Evolutionary conservation across 2,329 filamentous ascomycete genomes (phyloP).

Genomic region (Ophiostoma sp.): DNA sequence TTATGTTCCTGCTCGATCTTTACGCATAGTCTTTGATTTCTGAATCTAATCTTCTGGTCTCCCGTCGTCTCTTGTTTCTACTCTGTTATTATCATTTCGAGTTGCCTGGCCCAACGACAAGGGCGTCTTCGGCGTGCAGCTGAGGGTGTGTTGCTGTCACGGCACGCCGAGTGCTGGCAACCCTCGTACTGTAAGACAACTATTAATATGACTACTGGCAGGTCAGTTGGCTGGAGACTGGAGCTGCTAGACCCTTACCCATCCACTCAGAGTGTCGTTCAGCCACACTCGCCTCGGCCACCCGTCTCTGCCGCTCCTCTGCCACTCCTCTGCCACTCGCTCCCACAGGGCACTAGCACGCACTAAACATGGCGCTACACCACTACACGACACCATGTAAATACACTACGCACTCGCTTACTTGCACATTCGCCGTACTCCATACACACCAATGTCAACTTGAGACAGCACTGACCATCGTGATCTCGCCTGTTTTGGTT

Average conservation of each 20-base stretch:
- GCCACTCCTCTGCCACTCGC: too few relatives aligned
- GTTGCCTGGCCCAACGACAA: too few relatives aligned
- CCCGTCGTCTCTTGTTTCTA: too few relatives aligned
- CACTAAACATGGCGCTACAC: not conserved
- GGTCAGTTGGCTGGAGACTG: too few relatives aligned
- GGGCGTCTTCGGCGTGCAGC: too few relatives aligned
- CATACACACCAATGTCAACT: not conserved
- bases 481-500: not conserved
- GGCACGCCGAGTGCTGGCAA: not conserved
- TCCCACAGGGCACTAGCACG: too few relatives aligned
- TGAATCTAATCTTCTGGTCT: too few relatives aligned
- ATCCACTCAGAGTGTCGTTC: slow-evolving; percentile 2
- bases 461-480: not conserved
- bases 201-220: not conserved
- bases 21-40: too few relatives aligned
- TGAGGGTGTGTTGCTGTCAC: not conserved
- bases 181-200: slow-evolving; percentile 6
- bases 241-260: not conserved
- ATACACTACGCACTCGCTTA: too few relatives aligned
- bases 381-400: slow-evolving; percentile 5
- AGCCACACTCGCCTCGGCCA: not conserved
- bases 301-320: too few relatives aligned
- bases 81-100: too few relatives aligned
- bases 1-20: too few relatives aligned
- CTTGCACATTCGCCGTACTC: not conserved